These are phyloP conservation scores for Fusarium pseudonygamai DNA, from an alignment of 2,329 filamentous ascomycete species.

Conservation along the genomic window DNA sequence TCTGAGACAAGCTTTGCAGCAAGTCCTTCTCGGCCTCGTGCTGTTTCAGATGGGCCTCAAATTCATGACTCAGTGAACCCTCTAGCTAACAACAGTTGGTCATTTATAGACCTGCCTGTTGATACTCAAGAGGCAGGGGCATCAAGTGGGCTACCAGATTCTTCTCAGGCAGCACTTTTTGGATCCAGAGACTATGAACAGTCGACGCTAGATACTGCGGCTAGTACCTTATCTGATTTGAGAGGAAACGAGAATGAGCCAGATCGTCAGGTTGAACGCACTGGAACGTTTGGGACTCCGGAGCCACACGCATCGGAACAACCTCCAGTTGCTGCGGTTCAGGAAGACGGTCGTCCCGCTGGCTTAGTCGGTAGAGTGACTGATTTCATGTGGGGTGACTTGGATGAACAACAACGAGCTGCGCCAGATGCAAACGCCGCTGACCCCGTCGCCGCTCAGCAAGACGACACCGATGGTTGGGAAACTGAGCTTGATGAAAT, in stretches of 20 bases:
- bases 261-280: conserved; percentile 1
- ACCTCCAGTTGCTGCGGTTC: conserved; percentile 13
- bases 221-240: not conserved
- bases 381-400: conserved; percentile 70
- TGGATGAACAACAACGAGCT: conserved; percentile 50
- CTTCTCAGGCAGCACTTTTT: not conserved
- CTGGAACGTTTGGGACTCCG: not conserved
- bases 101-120: conserved; percentile 57
- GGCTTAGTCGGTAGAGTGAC: conserved; percentile 53
- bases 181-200: not conserved
- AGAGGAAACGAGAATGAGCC: not conserved
- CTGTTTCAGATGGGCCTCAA: conserved; percentile 66
- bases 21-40: conserved; percentile 56
- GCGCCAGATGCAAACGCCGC: conserved; percentile 52
- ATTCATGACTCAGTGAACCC: conserved; percentile 57
- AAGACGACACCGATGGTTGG: conserved; percentile 46
- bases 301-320: conserved; percentile 9
- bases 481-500: conserved; percentile 50
- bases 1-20: conserved; percentile 12
- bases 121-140: conserved; percentile 21
- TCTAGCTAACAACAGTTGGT: conserved; percentile 70
- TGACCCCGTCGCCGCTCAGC: conserved; percentile 53
- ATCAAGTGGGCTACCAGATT: not conserved
- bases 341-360: conserved; percentile 22
- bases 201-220: not conserved